Base-by-base conservation (phyloP, 75 land plant genomes). In the Ceratopteris richardii region DNA sequence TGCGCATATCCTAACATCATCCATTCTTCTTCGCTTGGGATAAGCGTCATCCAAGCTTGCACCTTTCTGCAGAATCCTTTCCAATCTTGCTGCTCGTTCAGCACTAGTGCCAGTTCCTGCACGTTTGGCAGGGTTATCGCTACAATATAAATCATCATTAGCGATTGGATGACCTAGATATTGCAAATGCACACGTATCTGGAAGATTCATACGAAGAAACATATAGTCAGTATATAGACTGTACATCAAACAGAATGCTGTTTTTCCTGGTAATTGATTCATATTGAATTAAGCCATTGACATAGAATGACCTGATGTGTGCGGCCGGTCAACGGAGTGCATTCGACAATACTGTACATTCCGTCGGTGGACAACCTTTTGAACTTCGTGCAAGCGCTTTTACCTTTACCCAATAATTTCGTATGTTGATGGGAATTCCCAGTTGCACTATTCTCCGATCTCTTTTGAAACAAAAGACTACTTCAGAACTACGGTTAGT, bases 101-200 rank as follows among this genome's bases (percentile, higher is more conserved):
- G 88, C 86, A 65, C 65, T 71, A 19, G 65, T 69, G 29, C 79
- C 79, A 50, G 44, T 29, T 26, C 58, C 54, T 19, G 89, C 69
- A 31, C 84, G 82, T 25, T 58, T 51, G 31, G 71, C 50, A 39
- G 67, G 70, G 56, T 18, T 20, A 27, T 65, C 57, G 18, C 77
- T 62, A 5, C 76, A 75, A 64, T 92, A 92, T 2, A 92, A 80
- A 48, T 57, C 65, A 66, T 92, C 97, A 72, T 92, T 92, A 44
- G 86, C 94, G 43, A 92, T 92, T 33, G 97, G 86, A 76, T 82
- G 67, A 16, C 94, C 94, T 24, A 76, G 41, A 52, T 88, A 59
- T 57, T 92, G 93, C 48, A 92, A 73, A 59, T 88, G 97, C 17
- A 92, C 94, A 23, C 97, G 88, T 54, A 92, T 92, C 97, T 92